Base-by-base conservation (phyloP, 2,329 filamentous ascomycete genomes). In the Coccinonectria pachysandricola region DNA sequence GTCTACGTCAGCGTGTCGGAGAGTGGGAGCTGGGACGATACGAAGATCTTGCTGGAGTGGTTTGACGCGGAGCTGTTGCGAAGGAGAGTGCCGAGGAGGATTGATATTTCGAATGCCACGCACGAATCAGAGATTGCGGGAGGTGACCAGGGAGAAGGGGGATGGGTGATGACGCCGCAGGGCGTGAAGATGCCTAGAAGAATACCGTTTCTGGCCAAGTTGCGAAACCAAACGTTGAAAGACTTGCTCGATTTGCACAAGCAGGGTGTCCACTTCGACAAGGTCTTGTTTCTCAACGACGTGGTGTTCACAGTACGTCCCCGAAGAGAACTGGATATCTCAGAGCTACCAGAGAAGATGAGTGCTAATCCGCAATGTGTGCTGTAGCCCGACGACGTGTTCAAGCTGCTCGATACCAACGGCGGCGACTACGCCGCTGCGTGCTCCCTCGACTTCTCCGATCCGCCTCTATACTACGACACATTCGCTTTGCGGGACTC, bases 1-100 rank as follows among this genome's bases (percentile, higher is more conserved):
- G 68, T 83, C 2, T 83, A 68, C 45, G 65, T 85, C 20, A 74
- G 70, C 33, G 64, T 83, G 15, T 67, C 71, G 32, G 79, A 84
- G 49, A 78, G 72, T 40, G 78, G 78, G 5, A 79, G 73, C 45
- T 75, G 68, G 57, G 79, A 84, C 46, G 60, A 75, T 31, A 80
- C 71, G 11, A 82, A 82, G 49, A 64, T 57, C 10, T 69, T 68
- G 6, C 53, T 85, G 37, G 53, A 49, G 12, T 60, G 68, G 13
- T 55, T 85, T 15, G 73, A 79, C 31, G 39, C 35, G 2, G 52
- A 66, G 28, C 54, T 83, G 7, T 67, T 60, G 7, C 46, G 47
- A 8, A 40, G 71, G 10, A 62, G 65, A 2, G 67, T 81, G 3
- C 51, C 57, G 20, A 62, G 65, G 15, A 68, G 57, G 15, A 64